A percentile compares a stretch with the other conserved stretches of the same genome.
These are phyloP conservation scores for Pterocarpus santalinus DNA, from an alignment of 306 rosid species.

Conservation along the genomic window DNA sequence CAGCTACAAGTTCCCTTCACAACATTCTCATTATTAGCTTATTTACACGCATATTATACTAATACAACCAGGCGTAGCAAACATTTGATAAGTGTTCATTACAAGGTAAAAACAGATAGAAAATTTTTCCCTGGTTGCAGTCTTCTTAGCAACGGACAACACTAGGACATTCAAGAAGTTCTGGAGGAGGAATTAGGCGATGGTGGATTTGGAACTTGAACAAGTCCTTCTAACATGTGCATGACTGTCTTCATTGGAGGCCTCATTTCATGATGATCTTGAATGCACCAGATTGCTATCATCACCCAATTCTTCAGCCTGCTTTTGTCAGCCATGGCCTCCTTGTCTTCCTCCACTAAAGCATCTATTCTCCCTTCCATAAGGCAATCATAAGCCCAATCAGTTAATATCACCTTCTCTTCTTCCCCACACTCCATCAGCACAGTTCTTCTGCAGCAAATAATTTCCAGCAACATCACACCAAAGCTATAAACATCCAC, in stretches of 20 bases:
- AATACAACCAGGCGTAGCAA: no score
- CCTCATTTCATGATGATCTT: constrained; percentile 27
- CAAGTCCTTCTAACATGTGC: constrained; percentile 57
- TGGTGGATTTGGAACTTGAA: constrained; percentile 53
- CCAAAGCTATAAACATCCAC: constrained; percentile 63
- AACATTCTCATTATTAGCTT: no score
- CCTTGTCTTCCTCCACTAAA: constrained; percentile 49
- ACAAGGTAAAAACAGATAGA: no score
- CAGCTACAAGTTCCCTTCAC: no score
- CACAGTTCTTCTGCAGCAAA: constrained; percentile 56
- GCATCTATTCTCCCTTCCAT: constrained; percentile 45
- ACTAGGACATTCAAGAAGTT: neutral
- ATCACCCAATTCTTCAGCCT: constrained; percentile 48
- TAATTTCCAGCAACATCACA: constrained; percentile 51
- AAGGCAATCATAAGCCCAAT: constrained; percentile 60
- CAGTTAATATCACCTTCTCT: constrained; percentile 43
- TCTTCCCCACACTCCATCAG: constrained; percentile 36
- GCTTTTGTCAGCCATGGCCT: constrained; percentile 46
- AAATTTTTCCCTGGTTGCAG: no score
- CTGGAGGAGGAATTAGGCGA: constrained; percentile 27
- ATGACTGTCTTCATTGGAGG: constrained; percentile 55
- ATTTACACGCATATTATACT: no score
- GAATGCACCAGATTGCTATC: constrained; percentile 49
- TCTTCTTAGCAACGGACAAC: neutral
- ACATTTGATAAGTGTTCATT: no score